Conservation (phyloP, 352 stramenopile genomes). For the Phytophthora pseudosyringae region DNA sequence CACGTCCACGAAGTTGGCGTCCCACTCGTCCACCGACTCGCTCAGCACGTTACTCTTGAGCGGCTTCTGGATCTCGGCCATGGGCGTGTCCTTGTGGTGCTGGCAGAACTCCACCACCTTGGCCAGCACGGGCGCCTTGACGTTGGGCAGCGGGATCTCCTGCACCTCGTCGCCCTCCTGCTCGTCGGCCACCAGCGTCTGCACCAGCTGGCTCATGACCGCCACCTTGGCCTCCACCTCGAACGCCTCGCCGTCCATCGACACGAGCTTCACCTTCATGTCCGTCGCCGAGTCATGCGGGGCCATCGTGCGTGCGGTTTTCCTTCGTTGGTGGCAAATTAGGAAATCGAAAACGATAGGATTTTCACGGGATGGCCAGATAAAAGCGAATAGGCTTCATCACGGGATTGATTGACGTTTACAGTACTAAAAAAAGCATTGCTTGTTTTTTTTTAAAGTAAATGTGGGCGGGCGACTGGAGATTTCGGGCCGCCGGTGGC, state of each 20-base stretch:
- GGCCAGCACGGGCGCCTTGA: conserved; percentile 54
- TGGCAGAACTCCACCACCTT: conserved; percentile 69
- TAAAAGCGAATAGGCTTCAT: no score
- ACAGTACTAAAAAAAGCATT: no score
- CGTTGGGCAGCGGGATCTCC: conserved; percentile 68
- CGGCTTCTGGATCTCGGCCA: conserved; percentile 70
- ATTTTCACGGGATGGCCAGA: no score
- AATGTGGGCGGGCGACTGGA: no score
- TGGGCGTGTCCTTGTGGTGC: conserved; percentile 59
- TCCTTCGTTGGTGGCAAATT: no score
- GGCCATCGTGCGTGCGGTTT: no score
- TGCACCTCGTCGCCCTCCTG: conserved; percentile 36
- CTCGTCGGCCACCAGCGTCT: conserved; percentile 58
- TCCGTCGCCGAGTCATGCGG: no score
- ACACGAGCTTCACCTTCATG: conserved; percentile 57
- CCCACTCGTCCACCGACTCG: conserved; percentile 58
- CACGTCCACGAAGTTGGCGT: conserved; percentile 62
- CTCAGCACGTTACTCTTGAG: conserved; percentile 58
- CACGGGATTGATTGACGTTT: no score
- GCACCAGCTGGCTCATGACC: conserved; percentile 53
- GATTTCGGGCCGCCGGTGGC: no score
- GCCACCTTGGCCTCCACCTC: conserved; percentile 48
- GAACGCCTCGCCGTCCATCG: conserved; percentile 63
- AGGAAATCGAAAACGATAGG: no score
- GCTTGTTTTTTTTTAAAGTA: no score